These are phyloP conservation scores for Melocanna baccifera DNA, from an alignment of 176 grass and related monocot species.

Conservation along the genomic window DNA sequence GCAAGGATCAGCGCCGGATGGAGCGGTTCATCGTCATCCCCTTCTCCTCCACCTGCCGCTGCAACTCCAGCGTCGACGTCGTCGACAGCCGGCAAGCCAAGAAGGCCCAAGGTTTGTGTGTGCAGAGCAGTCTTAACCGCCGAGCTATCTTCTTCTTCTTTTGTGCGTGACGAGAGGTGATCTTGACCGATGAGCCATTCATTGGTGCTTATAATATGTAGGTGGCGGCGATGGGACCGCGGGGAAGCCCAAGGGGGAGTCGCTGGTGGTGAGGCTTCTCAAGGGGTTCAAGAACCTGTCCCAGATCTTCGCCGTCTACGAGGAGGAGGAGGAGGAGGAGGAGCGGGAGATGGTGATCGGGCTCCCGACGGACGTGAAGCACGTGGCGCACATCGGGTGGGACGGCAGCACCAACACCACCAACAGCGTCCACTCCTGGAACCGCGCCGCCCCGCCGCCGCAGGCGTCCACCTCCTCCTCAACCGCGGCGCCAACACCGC, in stretches of 20 bases:
- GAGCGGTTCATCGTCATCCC: conserved; percentile 74
- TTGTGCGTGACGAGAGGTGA: neutral
- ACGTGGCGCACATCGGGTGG: conserved; percentile 85
- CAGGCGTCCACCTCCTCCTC: neutral
- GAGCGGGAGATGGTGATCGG: conserved; percentile 85
- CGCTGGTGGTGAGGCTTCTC: conserved; percentile 58
- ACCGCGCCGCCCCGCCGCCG: conserved; percentile 32
- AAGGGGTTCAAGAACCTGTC: conserved; percentile 71
- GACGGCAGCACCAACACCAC: conserved; percentile 67
- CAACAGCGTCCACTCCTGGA: conserved; percentile 49
- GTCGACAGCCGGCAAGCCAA: conserved; percentile 39
- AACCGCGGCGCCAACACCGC: neutral
- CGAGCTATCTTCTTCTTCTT: neutral
- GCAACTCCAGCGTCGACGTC: conserved; percentile 69
- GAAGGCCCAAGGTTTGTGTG: conserved; percentile 34
- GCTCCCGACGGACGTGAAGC: conserved; percentile 78
- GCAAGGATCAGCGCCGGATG: conserved; percentile 44
- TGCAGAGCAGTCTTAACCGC: neutral
- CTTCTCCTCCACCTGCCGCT: conserved; percentile 72
- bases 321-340: conserved; percentile 48
- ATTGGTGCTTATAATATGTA: neutral
- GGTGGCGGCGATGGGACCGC: neutral
- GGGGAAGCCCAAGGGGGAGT: conserved; percentile 39
- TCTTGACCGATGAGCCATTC: neutral
- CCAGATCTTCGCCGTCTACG: conserved; percentile 65